These are phyloP conservation scores for Eimeria praecox DNA, from an alignment of 169 alveolate species.

Conservation along the genomic window DNA sequence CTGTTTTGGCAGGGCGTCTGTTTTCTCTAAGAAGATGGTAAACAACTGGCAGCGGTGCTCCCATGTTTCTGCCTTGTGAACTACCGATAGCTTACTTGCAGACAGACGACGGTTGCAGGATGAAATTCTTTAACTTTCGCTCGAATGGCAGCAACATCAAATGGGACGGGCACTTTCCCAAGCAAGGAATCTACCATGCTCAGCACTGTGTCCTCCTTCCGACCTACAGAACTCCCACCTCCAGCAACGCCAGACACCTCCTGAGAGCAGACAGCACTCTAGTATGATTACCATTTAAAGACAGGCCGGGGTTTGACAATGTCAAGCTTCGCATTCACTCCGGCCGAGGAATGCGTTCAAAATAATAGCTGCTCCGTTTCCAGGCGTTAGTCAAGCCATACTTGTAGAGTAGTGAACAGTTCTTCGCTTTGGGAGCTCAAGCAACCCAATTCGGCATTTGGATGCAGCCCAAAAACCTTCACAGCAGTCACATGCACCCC, in stretches of 20 bases:
- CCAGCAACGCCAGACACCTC: constrained; percentile 86
- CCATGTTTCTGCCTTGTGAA: not conserved
- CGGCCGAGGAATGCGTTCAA: not conserved
- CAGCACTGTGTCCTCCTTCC: constrained; percentile 91
- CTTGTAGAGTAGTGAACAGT: constrained; percentile 91
- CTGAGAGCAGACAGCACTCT: constrained; percentile 8
- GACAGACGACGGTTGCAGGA: constrained; percentile 95
- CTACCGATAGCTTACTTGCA: constrained; percentile 82
- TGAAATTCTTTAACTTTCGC: constrained; percentile 83
- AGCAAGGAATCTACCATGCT: constrained; percentile 90
- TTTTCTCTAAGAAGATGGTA: not conserved
- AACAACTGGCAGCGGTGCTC: not conserved
- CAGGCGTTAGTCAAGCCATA: constrained; percentile 87
- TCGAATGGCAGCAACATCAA: constrained; percentile 84
- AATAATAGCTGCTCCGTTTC: not conserved
- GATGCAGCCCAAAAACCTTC: constrained; percentile 96
- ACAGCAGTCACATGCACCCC: constrained; percentile 78
- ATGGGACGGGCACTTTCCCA: constrained; percentile 91
- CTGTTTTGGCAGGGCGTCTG: not conserved
- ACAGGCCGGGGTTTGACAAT: not conserved
- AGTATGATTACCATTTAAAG: not conserved
- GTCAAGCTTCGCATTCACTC: not conserved
- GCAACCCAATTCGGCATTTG: constrained; percentile 98
- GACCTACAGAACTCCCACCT: constrained; percentile 84
- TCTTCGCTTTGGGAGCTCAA: constrained; percentile 94